Evolutionary conservation across 768 basidiomycete species (phyloP).

Genomic region (Lactarius pseudohatsudake): DNA sequence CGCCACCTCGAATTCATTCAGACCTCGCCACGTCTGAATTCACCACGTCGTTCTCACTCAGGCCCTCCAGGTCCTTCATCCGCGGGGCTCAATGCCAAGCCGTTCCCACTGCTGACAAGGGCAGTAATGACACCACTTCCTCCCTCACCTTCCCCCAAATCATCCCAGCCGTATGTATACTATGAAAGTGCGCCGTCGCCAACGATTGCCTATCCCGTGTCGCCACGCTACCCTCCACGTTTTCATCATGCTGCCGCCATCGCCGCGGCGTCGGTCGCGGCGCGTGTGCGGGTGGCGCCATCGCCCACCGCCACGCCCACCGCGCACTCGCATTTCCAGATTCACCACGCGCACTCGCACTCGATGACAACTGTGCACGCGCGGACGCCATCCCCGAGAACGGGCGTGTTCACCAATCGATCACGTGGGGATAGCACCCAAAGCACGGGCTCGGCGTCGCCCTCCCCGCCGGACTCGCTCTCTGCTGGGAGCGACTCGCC

Average conservation of each 20-base stretch:
- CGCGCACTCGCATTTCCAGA: slow-evolving; percentile 28
- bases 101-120: slow-evolving; percentile 18
- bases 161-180: slow-evolving; percentile 26
- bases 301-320: slow-evolving; percentile 28
- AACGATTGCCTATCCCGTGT: slow-evolving; percentile 20
- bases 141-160: slow-evolving; percentile 19
- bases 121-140: slow-evolving; percentile 28
- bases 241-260: slow-evolving; percentile 21
- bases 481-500: slow-evolving; percentile 55
- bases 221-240: slow-evolving; percentile 23
- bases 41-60: slow-evolving; percentile 38
- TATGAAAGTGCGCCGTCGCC: slow-evolving; percentile 28
- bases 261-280: slow-evolving; percentile 20
- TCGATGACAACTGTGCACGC: slow-evolving; percentile 52
- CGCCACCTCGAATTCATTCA: slow-evolving; percentile 28
- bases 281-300: slow-evolving; percentile 18
- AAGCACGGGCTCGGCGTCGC: slow-evolving; percentile 25
- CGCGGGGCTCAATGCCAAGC: slow-evolving; percentile 19
- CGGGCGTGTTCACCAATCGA: slow-evolving; percentile 21
- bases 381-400: slow-evolving; percentile 40
- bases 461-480: slow-evolving; percentile 35
- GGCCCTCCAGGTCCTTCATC: slow-evolving; percentile 33
- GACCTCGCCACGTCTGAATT: slow-evolving; percentile 34
- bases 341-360: slow-evolving; percentile 48
- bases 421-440: slow-evolving; percentile 1